Percentiles rank a stretch among this genome's conserved stretches.
Conservation (phyloP, 139 green algal genomes). For the Penium margaritaceum region DNA sequence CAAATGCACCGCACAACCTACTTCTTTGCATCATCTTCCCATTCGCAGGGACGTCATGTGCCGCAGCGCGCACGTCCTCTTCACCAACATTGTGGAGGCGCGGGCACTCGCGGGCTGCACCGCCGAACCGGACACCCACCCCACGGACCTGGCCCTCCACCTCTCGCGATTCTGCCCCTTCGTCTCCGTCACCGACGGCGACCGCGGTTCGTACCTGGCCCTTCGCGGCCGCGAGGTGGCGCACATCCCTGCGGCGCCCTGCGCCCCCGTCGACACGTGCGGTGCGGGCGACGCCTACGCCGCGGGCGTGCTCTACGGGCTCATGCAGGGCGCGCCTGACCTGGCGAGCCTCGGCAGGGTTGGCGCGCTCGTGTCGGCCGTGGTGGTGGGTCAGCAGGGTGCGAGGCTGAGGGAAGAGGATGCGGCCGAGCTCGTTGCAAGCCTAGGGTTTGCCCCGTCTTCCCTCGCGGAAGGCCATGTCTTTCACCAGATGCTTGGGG, state of each 20-base stretch:
- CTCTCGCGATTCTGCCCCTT: constrained; percentile 59
- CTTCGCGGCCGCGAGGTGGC: constrained; percentile 2
- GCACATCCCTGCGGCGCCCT: constrained; percentile 17
- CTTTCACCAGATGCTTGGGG: too few species aligned
- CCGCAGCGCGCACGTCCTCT: constrained; percentile 69
- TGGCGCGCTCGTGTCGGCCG: constrained; percentile 20
- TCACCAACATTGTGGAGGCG: constrained; percentile 64
- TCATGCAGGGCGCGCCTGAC: constrained; percentile 16
- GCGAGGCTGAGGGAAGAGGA: constrained; percentile 27
- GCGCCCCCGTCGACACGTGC: constrained; percentile 74
- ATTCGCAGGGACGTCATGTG: constrained; percentile 52
- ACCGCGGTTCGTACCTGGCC: constrained; percentile 45
- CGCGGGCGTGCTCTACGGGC: constrained; percentile 45
- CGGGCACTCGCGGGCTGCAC: constrained; percentile 14
- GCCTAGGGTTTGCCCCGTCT: too few species aligned
- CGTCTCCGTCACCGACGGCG: constrained; percentile 78
- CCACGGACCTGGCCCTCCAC: constrained; percentile 50
- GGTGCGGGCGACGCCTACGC: constrained; percentile 78
- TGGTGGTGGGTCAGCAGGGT: constrained; percentile 41
- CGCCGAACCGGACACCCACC: constrained; percentile 4
- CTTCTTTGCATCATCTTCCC: too few species aligned
- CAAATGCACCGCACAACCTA: too few species aligned
- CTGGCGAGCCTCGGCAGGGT: constrained; percentile 14
- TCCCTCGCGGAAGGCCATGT: too few species aligned
- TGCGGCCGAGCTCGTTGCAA: constrained; percentile 15